Percentiles rank a stretch among this genome's conserved stretches.
Conservation (phyloP, 768 basidiomycete species). For the Cystobasidiopsis lactophilus region DNA sequence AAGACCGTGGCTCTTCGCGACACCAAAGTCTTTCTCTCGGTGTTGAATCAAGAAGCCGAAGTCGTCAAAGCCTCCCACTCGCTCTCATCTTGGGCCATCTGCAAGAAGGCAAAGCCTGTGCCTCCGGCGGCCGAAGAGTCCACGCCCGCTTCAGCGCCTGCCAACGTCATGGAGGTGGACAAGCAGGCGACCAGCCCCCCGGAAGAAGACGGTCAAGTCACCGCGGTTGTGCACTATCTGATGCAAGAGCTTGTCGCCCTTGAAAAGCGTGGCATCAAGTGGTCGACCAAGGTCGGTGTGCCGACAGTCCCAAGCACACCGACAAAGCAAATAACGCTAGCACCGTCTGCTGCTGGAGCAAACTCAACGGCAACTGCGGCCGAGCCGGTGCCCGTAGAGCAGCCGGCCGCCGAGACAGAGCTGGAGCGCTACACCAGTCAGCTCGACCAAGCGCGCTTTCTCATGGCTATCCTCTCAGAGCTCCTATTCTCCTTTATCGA, state of each 20-base stretch:
- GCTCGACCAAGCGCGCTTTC: constrained; percentile 29
- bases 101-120: background rate
- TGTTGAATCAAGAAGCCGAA: constrained; percentile 15
- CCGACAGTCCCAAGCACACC: too few species aligned
- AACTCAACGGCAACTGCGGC: too few species aligned
- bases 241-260: too few species aligned
- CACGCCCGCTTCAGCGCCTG: constrained; percentile 21
- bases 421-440: background rate
- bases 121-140: constrained; percentile 11
- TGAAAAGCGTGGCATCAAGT: background rate
- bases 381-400: too few species aligned
- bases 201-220: constrained; percentile 27
- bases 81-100: background rate
- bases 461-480: constrained; percentile 82
- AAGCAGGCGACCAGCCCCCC: constrained; percentile 50
- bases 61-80: background rate
- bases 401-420: too few species aligned
- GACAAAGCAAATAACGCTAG: too few species aligned
- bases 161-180: constrained; percentile 21
- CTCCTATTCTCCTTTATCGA: constrained; percentile 75
- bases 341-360: too few species aligned
- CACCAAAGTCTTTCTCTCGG: constrained; percentile 48
- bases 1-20: constrained; percentile 63
- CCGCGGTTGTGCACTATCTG: too few species aligned
- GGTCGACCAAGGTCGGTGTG: background rate